Conservation (phyloP, 768 basidiomycete species). For the Psilocybe tampanensis region DNA sequence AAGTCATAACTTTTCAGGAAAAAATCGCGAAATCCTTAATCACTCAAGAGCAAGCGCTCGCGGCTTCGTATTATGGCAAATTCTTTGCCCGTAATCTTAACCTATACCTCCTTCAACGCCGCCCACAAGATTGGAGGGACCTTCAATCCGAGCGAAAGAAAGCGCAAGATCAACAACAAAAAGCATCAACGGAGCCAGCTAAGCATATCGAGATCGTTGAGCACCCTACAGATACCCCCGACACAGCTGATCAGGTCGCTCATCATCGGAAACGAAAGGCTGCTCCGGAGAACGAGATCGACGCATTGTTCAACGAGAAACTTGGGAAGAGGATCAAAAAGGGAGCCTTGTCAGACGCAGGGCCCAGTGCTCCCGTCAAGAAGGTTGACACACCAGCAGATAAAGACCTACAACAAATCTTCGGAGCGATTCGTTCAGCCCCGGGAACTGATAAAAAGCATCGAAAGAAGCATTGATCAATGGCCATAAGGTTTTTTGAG, state of each 20-base stretch:
- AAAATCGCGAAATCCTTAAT: conserved; percentile 87
- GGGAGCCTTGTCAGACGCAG: conserved; percentile 38
- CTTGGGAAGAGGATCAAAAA: conserved; percentile 64
- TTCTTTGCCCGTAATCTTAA: conserved; percentile 83
- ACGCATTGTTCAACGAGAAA: conserved; percentile 62
- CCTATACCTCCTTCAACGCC: conserved; percentile 73
- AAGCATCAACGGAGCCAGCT: conserved; percentile 1
- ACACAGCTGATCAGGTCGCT: neutral
- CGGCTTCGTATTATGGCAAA: conserved; percentile 82
- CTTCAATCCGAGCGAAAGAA: conserved; percentile 55
- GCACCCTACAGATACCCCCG: neutral
- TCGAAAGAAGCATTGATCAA: neutral
- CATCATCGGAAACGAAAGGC: conserved; percentile 43
- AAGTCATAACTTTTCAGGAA: conserved; percentile 53
- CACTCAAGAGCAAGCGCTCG: conserved; percentile 68
- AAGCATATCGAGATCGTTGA: neutral
- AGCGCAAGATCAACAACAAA: conserved; percentile 16
- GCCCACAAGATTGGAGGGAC: conserved; percentile 84
- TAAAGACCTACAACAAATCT: conserved; percentile 46
- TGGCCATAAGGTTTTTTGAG: too few relatives aligned
- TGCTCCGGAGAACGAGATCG: conserved; percentile 67
- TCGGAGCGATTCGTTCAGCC: conserved; percentile 62
- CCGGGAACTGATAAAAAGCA: conserved; percentile 45
- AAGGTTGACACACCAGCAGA: conserved; percentile 24
- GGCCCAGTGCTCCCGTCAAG: conserved; percentile 11